Evolutionary conservation across 1,139 yeast genomes (phyloP).

Genomic region (Kodamaea plutei): DNA sequence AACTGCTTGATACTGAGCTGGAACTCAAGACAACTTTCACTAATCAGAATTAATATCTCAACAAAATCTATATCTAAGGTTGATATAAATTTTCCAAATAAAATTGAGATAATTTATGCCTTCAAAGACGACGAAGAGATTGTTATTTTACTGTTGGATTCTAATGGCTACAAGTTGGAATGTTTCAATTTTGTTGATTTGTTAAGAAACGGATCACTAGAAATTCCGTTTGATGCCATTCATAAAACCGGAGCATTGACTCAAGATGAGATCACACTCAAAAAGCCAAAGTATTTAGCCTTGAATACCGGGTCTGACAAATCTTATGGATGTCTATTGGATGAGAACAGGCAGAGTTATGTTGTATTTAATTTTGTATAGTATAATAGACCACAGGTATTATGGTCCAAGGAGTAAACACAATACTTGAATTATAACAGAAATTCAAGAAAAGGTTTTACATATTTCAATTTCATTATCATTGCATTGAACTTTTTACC

Average conservation of each 20-base stretch:
- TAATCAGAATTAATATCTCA: constrained; percentile 3
- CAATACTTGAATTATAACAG: too few species aligned
- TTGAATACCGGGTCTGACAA: constrained; percentile 18
- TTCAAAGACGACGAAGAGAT: constrained; percentile 13
- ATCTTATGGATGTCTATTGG: constrained; percentile 39
- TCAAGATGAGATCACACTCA: constrained; percentile 8
- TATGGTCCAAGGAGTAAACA: too few species aligned
- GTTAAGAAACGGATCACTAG: constrained; percentile 3
- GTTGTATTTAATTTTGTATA: constrained; percentile 24
- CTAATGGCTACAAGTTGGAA: constrained; percentile 7
- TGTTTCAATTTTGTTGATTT: constrained; percentile 10
- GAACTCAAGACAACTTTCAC: constrained; percentile 2
- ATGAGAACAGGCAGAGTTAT: constrained; percentile 35
- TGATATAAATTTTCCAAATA: constrained; percentile 5
- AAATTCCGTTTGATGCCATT: constrained; percentile 9
- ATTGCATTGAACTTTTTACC: too few species aligned
- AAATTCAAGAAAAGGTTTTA: too few species aligned
- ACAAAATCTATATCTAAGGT: constrained; percentile 2
- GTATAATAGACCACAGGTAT: too few species aligned
- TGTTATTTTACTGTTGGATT: constrained; percentile 11
- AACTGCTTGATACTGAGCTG: constrained; percentile 9
- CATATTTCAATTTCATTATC: too few species aligned
- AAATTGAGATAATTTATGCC: constrained; percentile 11
- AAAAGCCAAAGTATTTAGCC: constrained; percentile 23
- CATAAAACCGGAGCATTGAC: constrained; percentile 5